These are phyloP conservation scores for Nemania sp. DNA, from an alignment of 2,329 filamentous ascomycete species.

Conservation along the genomic window DNA sequence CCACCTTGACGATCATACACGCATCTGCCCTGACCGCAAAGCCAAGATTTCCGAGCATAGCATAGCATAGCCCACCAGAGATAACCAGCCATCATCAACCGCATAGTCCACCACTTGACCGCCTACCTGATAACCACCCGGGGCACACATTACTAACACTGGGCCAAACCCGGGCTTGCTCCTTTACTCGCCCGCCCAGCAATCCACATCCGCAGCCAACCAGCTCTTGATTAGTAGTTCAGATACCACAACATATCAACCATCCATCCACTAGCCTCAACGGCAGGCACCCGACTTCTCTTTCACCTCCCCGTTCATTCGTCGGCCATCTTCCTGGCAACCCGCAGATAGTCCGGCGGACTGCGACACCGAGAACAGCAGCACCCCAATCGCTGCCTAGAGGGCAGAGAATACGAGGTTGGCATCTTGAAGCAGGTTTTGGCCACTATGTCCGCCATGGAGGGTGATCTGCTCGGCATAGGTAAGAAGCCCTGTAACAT, in stretches of 20 bases:
- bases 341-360: constrained; percentile 14
- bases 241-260: constrained; percentile 22
- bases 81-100: constrained; percentile 7
- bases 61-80: constrained; percentile 6
- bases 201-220: constrained; percentile 8
- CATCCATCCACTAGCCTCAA: background rate
- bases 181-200: constrained; percentile 14
- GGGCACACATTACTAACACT: no score
- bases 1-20: constrained; percentile 24
- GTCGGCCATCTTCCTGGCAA: constrained; percentile 7
- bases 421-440: constrained; percentile 23
- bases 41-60: constrained; percentile 13
- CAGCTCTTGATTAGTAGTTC: constrained; percentile 16
- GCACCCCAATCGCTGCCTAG: constrained; percentile 13
- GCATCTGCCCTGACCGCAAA: background rate
- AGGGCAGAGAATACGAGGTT: constrained; percentile 21
- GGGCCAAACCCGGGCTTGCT: background rate
- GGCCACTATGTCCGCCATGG: constrained; percentile 25
- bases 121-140: constrained; percentile 9
- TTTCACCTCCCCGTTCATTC: constrained; percentile 7
- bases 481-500: constrained; percentile 26
- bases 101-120: constrained; percentile 5
- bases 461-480: constrained; percentile 32
- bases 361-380: constrained; percentile 22
- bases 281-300: background rate